Evolutionary conservation across 208 protist species (phyloP), one percentile per base, ranked within the genome.

Genomic region (Leishmania gerbilli): DNA sequence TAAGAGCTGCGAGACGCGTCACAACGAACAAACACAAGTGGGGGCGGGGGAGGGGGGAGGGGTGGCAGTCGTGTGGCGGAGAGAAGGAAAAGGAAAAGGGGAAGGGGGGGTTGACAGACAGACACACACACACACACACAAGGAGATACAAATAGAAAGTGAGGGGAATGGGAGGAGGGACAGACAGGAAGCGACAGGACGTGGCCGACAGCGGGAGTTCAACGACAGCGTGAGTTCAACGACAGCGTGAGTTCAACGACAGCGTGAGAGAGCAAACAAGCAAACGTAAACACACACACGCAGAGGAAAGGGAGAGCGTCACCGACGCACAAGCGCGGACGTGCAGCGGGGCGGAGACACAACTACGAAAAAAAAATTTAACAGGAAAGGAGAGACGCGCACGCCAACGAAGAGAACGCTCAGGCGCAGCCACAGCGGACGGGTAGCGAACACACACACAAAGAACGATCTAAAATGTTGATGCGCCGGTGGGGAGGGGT

Each of bases 71-170:
- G 21, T n/a, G 55, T 60, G n/a, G n/a, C 1, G 11, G 27, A 9
- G n/a, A n/a, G 19, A 24, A 4, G 11, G 21, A 13, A 8, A 65
- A 34, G 11, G 21, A 3, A 8, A 65, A 34, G 21, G 56, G 40
- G 2, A 7, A 60, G n/a, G 15, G 24, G 55, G 15, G 55, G 3
- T 60, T 27, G 19, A 71, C 47, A 74, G 24, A 64, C 56, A 67
- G 65, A 75, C 47, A 60, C 5, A 81, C 34, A 83, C 8, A 47
- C 27, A 42, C 71, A 84, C 69, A 71, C 27, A 75, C 47, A 75
- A 13, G 75, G 40, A 27, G 40, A 42, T 42, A 42, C 3, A 42
- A 42, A 42, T 42, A 42, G 40, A 6, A 7, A 42, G 40, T 42
- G 40, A 42, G 4, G 40, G 37, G 37, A 40, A 40, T 40, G 42